Conservation (phyloP, 495 filamentous ascomycete genomes). For the Penicilliopsis zonata region DNA sequence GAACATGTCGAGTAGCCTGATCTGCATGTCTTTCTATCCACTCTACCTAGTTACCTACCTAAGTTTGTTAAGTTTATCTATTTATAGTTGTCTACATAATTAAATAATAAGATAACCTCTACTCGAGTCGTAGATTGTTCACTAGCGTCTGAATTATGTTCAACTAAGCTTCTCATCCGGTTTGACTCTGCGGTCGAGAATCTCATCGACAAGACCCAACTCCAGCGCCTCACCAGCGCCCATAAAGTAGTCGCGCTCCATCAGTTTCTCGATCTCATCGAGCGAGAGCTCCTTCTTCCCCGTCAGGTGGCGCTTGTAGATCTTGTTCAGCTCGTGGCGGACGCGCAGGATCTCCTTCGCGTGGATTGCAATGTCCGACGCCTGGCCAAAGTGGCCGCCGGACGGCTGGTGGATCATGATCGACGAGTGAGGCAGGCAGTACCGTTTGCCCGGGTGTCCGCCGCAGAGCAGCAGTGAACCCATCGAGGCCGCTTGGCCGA, state of each 20-base stretch:
- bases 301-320: conserved; percentile 79
- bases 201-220: conserved; percentile 83
- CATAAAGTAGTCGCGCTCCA: conserved; percentile 95
- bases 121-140: no score
- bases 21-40: no score
- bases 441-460: conserved; percentile 73
- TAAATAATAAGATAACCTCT: no score
- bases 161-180: no score
- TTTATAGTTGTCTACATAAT: no score
- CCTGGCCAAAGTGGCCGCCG: conserved; percentile 84
- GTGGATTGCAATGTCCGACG: conserved; percentile 88
- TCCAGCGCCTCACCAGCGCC: conserved; percentile 78
- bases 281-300: conserved; percentile 50
- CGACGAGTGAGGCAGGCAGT: conserved; percentile 78
- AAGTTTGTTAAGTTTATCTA: no score
- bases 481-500: conserved; percentile 93
- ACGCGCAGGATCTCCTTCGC: conserved; percentile 92
- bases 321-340: conserved; percentile 73
- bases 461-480: conserved; percentile 80
- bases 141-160: no score
- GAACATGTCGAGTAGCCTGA: no score
- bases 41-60: no score
- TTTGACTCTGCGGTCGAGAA: conserved; percentile 50
- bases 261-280: conserved; percentile 79
- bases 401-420: conserved; percentile 96